A percentile compares a stretch with the other conserved stretches of the same genome.
Conservation (phyloP, 1,284 basidiomycete genomes). For the Trametes hirsuta region DNA sequence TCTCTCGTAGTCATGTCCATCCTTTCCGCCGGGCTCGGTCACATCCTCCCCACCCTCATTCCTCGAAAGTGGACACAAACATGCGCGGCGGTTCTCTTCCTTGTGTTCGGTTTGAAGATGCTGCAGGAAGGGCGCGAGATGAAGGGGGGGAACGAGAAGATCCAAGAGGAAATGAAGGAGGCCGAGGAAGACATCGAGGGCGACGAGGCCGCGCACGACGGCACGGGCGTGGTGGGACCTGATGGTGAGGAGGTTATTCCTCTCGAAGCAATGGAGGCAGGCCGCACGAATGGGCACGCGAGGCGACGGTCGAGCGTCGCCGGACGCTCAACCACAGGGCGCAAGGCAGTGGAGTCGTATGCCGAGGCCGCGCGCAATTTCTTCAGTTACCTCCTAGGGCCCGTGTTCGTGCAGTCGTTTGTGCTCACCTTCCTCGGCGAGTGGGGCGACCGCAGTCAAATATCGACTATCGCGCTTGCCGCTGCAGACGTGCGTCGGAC, state of each 20-base stretch:
- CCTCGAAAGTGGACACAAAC: slow-evolving; percentile 82
- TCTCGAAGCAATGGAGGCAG: slow-evolving; percentile 63
- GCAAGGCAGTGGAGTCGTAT: slow-evolving; percentile 32
- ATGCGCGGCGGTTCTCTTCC: slow-evolving; percentile 80
- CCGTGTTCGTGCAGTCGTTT: slow-evolving; percentile 96
- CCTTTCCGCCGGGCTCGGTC: slow-evolving; percentile 86
- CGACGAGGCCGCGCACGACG: slow-evolving; percentile 58
- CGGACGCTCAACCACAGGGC: slow-evolving; percentile 22
- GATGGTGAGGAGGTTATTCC: slow-evolving; percentile 51
- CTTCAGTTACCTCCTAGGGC: slow-evolving; percentile 82
- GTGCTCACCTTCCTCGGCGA: slow-evolving; percentile 96
- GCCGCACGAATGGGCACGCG: slow-evolving; percentile 16
- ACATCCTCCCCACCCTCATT: slow-evolving; percentile 81
- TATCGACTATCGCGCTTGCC: slow-evolving; percentile 95
- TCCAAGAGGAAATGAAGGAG: slow-evolving; percentile 92
- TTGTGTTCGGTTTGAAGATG: slow-evolving; percentile 90
- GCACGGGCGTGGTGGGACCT: slow-evolving; percentile 36
- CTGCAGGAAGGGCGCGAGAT: slow-evolving; percentile 79
- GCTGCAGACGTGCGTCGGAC: slow-evolving; percentile 80
- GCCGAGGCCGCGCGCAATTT: slow-evolving; percentile 83
- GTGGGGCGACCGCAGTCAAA: slow-evolving; percentile 98
- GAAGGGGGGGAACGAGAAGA: slow-evolving; percentile 76
- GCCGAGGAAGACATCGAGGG: slow-evolving; percentile 88
- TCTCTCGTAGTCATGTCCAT: slow-evolving; percentile 93
- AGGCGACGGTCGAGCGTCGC: slow-evolving; percentile 21